Base-by-base conservation (phyloP, 371 early-diverging fungal species). In the Synchytrium microbalum region DNA sequence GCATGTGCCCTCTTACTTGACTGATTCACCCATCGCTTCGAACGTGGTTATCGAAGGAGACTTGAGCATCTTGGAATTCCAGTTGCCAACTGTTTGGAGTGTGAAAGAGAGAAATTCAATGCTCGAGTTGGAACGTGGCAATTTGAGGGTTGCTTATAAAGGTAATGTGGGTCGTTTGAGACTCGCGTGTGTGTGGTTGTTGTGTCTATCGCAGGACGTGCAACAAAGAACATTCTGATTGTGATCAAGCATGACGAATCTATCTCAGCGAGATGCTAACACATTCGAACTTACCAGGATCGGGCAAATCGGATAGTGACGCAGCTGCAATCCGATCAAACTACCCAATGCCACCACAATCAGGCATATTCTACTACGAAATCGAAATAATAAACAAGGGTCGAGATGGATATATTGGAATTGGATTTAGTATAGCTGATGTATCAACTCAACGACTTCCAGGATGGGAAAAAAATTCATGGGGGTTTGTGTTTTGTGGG, bases 351-450 rank as follows among this genome's bases (percentile, higher is more conserved):
- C 90, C 91, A 30, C 79, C 85, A n/a, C 89, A 89, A 61, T 85
- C 86, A 61, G 96, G 96, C 0, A 73, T 96, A 23, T 96, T 84
- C 69, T 98, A 96, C 72, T 98, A 76, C 70, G 98, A 98, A 70
- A 84, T 92, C 53, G 73, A 74, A 24, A 82, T 98, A 60, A 77
- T 89, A 32, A 86, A 84, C 69, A 93, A 93, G 70, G 98, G 96
- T 24, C 79, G 88, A 23, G 87, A 92, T 68, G 98, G 98, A 63
- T 90, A 86, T 67, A 94, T 96, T 61, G 95, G 95, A 1, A 79
- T 96, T 46, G 96, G 96, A 26, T 85, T 95, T 52, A 86, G 87
- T 63, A 77, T 71, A 14, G 52, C 72, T 1, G 69, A 57, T 5
- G 85, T 88, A 10, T 62, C 67, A 2, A 59, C 88, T 32, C 79